These are phyloP conservation scores for Russula griseocarnosa DNA, from an alignment of 768 basidiomycete genomes.

Conservation along the genomic window DNA sequence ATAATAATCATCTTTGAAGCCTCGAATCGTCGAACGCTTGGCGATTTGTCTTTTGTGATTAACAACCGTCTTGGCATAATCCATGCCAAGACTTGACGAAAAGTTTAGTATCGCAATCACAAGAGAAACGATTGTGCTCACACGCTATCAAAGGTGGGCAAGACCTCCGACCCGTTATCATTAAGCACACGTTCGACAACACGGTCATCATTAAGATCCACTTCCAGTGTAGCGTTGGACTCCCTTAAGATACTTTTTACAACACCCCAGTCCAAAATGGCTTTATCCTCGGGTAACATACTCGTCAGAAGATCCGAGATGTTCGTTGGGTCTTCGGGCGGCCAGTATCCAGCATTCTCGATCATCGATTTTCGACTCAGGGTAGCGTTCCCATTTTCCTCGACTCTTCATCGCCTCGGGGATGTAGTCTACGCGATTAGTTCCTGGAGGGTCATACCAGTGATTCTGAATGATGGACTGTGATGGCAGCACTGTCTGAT, in stretches of 20 bases:
- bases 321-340: not conserved
- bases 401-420: slow-evolving; percentile 35
- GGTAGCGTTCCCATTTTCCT: slow-evolving; percentile 33
- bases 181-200: slow-evolving; percentile 36
- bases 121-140: slow-evolving; percentile 32
- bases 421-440: slow-evolving; percentile 40
- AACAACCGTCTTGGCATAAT: slow-evolving; percentile 43
- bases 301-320: slow-evolving; percentile 3
- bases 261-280: slow-evolving; percentile 10
- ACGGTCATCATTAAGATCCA: slow-evolving; percentile 30
- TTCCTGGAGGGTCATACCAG: slow-evolving; percentile 40
- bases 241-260: slow-evolving; percentile 4
- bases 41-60: slow-evolving; percentile 39
- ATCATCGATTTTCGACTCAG: slow-evolving; percentile 18
- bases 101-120: not conserved
- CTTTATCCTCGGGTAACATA: slow-evolving; percentile 1
- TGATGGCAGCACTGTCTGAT: slow-evolving; percentile 29
- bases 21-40: slow-evolving; percentile 38
- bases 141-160: slow-evolving; percentile 42
- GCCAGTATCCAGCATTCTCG: slow-evolving; percentile 24
- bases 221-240: not conserved
- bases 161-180: slow-evolving; percentile 40
- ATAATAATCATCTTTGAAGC: slow-evolving; percentile 41
- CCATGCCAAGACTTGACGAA: slow-evolving; percentile 40
- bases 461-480: slow-evolving; percentile 39